These are phyloP conservation scores for Gonium pectorale DNA, from an alignment of 139 green algal genomes.

Conservation along the genomic window DNA sequence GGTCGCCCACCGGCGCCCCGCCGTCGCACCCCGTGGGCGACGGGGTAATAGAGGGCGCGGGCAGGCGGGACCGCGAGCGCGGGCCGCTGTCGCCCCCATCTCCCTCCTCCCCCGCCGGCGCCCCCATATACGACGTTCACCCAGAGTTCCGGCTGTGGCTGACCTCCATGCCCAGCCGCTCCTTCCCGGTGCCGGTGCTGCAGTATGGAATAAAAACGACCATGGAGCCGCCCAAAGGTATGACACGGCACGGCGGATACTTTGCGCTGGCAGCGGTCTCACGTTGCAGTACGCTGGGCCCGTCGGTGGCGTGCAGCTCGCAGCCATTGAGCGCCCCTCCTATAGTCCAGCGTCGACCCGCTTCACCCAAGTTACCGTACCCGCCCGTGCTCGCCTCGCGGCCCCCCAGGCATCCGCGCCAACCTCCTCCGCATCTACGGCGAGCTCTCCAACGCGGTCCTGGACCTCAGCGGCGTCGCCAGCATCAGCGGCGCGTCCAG, in stretches of 20 bases:
- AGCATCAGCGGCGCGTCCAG: neutral
- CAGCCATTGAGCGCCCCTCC: too few species aligned
- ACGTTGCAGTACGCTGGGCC: too few species aligned
- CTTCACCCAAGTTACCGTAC: too few species aligned
- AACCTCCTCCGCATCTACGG: conserved; percentile 76
- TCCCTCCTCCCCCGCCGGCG: neutral
- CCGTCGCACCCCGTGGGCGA: too few species aligned
- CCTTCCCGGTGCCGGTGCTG: conserved; percentile 80
- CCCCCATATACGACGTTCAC: conserved; percentile 65
- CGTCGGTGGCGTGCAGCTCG: too few species aligned
- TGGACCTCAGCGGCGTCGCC: conserved; percentile 45
- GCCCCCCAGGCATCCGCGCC: conserved; percentile 70
- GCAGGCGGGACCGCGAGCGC: too few species aligned
- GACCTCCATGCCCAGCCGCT: conserved; percentile 73
- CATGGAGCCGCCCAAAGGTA: conserved; percentile 82
- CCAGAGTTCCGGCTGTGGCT: conserved; percentile 89
- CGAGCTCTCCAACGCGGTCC: conserved; percentile 54
- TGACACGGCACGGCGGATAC: too few species aligned
- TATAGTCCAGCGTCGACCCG: too few species aligned
- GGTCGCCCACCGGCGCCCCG: neutral
- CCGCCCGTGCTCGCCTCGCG: too few species aligned
- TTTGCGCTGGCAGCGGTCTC: too few species aligned
- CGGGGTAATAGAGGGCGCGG: too few species aligned
- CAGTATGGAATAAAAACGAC: conserved; percentile 79
- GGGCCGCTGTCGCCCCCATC: conserved; percentile 22